Percentiles rank a stretch among this genome's conserved stretches.
Evolutionary conservation across 2,329 filamentous ascomycete genomes (phyloP).

Genomic region (Xylariales sp.): DNA sequence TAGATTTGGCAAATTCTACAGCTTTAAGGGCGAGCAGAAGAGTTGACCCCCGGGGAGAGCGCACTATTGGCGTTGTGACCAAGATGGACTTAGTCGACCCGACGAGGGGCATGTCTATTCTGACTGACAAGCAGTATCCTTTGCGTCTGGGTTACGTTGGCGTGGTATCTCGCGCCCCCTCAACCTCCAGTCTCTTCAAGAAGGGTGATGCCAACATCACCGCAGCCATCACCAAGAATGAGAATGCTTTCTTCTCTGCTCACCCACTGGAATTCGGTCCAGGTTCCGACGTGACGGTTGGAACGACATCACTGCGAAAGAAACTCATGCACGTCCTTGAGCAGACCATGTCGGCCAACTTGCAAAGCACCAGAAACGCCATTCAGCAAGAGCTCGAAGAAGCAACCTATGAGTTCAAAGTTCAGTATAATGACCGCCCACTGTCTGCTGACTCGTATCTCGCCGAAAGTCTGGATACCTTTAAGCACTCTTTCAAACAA

Average conservation of each 20-base stretch:
- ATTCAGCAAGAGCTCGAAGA: constrained; percentile 95
- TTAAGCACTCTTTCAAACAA: constrained; percentile 96
- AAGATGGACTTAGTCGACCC: constrained; percentile 98
- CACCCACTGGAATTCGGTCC: constrained; percentile 78
- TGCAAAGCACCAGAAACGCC: constrained; percentile 84
- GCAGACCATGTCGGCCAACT: constrained; percentile 90
- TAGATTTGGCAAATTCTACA: constrained; percentile 94
- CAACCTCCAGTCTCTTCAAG: constrained; percentile 70
- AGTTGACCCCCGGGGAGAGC: constrained; percentile 89
- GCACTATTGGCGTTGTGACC: constrained; percentile 97
- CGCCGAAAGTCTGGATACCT: constrained; percentile 88
- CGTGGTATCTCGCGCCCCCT: constrained; percentile 81
- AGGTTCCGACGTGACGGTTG: constrained; percentile 68
- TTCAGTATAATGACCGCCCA: constrained; percentile 96
- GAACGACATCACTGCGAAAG: constrained; percentile 82
- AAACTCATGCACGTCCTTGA: constrained; percentile 97
- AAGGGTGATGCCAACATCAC: constrained; percentile 77
- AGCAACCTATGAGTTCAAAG: constrained; percentile 97
- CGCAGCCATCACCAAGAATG: constrained; percentile 79
- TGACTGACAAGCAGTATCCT: constrained; percentile 89
- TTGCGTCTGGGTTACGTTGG: constrained; percentile 94
- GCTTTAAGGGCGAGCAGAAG: constrained; percentile 83
- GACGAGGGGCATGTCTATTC: constrained; percentile 68
- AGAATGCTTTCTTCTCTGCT: constrained; percentile 78
- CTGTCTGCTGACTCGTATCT: constrained; percentile 95